phyloP scores from a whole-genome alignment of 1,139 yeast genomes.

The Kodamaea alishanica region DNA sequence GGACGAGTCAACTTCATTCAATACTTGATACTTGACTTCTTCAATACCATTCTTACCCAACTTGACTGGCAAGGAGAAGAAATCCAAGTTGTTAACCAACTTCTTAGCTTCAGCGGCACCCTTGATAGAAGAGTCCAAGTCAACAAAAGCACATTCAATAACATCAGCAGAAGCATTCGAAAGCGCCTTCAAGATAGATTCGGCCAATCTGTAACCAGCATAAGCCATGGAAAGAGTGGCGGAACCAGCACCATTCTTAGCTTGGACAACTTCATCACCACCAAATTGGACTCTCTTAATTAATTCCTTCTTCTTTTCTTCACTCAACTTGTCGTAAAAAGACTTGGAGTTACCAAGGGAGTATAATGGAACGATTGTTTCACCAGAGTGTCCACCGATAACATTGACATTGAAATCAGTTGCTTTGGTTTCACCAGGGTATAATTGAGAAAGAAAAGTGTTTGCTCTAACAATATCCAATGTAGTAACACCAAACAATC shows the following conservation, averaged over 20 bases:
- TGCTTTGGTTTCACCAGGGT: conserved; percentile 52
- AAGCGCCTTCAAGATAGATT: conserved; percentile 76
- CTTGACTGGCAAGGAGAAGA: conserved; percentile 89
- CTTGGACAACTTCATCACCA: conserved; percentile 98
- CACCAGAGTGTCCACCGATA: conserved; percentile 98
- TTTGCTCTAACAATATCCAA: conserved; percentile 92
- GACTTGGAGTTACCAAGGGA: conserved; percentile 46
- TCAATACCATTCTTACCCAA: conserved; percentile 88
- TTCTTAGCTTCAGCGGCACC: conserved; percentile 78
- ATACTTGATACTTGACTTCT: conserved; percentile 47
- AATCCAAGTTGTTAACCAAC: conserved; percentile 74
- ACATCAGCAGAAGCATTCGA: conserved; percentile 46
- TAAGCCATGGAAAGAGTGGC: conserved; percentile 99
- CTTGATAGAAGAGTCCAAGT: conserved; percentile 39
- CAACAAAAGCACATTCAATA: conserved; percentile 73
- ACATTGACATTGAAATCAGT: conserved; percentile 72
- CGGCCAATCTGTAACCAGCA: conserved; percentile 95
- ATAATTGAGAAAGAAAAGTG: conserved; percentile 78
- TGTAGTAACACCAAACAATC: conserved; percentile 95
- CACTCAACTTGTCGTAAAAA: conserved; percentile 20
- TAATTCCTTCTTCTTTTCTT: conserved; percentile 48
- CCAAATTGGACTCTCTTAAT: conserved; percentile 96
- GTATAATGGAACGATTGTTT: conserved; percentile 92
- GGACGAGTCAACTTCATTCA: conserved; percentile 53
- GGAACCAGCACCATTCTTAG: conserved; percentile 98